These are phyloP conservation scores for Kondoa subrosea DNA, from an alignment of 768 basidiomycete species.

Conservation along the genomic window DNA sequence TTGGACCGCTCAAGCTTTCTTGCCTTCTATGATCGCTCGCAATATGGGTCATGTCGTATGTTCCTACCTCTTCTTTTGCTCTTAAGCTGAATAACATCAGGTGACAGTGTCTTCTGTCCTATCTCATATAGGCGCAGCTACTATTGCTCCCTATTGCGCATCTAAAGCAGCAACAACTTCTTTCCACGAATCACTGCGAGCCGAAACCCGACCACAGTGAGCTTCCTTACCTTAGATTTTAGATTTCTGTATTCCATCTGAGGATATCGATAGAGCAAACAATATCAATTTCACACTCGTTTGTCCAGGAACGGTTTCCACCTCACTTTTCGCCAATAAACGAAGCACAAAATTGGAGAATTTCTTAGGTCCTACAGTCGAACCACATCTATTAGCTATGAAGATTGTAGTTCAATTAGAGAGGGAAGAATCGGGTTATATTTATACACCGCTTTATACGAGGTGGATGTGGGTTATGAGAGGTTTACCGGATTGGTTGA, in stretches of 20 bases:
- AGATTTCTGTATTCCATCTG: neutral
- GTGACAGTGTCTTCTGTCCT: constrained; percentile 54
- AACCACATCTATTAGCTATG: constrained; percentile 61
- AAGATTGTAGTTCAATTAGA: constrained; percentile 45
- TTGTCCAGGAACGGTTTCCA: constrained; percentile 60
- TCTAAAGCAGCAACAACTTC: constrained; percentile 78
- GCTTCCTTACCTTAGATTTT: neutral
- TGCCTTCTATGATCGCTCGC: constrained; percentile 64
- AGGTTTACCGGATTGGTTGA: constrained; percentile 21
- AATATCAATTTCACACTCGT: constrained; percentile 72
- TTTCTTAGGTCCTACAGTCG: constrained; percentile 62
- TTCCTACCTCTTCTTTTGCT: constrained; percentile 39
- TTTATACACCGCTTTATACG: constrained; percentile 45
- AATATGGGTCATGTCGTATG: constrained; percentile 68
- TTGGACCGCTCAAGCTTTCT: constrained; percentile 81
- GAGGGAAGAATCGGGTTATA: constrained; percentile 4
- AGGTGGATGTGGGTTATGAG: constrained; percentile 18
- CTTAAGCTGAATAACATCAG: constrained; percentile 6
- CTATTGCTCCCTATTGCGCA: constrained; percentile 66
- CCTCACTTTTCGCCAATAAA: constrained; percentile 53
- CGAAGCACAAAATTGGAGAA: constrained; percentile 42
- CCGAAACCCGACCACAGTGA: constrained; percentile 55
- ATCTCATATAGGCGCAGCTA: constrained; percentile 36
- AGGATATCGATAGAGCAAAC: constrained; percentile 40
- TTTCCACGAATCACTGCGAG: constrained; percentile 67